Base-by-base conservation (phyloP, 2,329 filamentous ascomycete species). In the Diaporthe destruens region DNA sequence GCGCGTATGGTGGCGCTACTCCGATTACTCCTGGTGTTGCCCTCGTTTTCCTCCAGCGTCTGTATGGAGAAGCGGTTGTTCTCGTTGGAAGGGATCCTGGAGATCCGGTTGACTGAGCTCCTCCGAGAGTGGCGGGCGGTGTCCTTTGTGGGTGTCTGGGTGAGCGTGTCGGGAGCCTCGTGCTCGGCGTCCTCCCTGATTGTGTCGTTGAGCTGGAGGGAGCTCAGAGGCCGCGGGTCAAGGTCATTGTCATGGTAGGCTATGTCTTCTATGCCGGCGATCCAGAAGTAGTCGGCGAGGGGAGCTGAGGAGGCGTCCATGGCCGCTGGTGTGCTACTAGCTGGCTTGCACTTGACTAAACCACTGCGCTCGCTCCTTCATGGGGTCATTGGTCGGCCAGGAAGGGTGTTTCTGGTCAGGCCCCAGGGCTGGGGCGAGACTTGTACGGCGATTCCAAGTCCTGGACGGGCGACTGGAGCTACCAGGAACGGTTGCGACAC, bases 281-380 rank as follows among this genome's bases (percentile, higher is more conserved):
- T 92, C 91, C 91, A 93, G 82, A 93, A 93, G 84, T 93, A 93
- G 81, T 93, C 91, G 82, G 91, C 91, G 80, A 93, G 86, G 79
- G 91, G 91, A 76, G 87, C 87, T 75, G 90, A 90, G 73, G 89
- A 86, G 83, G 82, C 85, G 80, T 90, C 88, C 88, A 90, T 90
- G 84, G 83, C 86, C 86, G 84, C 70, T 51, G 56, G 65, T 74
- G 51, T 69, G 63, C 63, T 72, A n/a, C 57, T 44, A 61, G 61
- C 44, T 72, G 55, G 63, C 56, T 54, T 65, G 65, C 65, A 70
- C 55, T 66, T 59, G 66, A 42, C 57, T 56, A 70, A 36, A 70
- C 51, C 63, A 66, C 61, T 20, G 61, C 61, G 47, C 36, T 61
- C 56, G 61, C 69, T 67, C 56, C 63, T 69, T 71, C 72, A 74